Conservation (phyloP, 495 filamentous ascomycete species). For the Hypoxylon perforatum region DNA sequence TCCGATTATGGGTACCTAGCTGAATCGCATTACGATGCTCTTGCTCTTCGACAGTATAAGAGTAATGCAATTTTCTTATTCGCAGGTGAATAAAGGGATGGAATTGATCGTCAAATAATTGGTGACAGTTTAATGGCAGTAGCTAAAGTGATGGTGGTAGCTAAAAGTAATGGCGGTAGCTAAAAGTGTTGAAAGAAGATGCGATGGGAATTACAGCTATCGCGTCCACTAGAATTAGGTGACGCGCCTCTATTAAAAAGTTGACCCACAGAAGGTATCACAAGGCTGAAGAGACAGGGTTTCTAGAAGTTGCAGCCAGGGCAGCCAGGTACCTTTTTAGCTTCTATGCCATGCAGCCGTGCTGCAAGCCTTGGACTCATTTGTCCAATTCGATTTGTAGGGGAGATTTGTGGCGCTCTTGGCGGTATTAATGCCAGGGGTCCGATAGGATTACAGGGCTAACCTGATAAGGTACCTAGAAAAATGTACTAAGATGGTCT, state of each 20-base stretch:
- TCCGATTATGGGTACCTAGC: background rate
- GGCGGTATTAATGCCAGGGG: background rate
- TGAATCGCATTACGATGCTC: constrained; percentile 12
- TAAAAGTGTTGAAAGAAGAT: background rate
- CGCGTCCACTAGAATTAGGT: background rate
- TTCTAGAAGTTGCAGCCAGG: background rate
- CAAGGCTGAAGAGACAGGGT: constrained; percentile 25
- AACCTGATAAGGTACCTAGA: too few relatives aligned
- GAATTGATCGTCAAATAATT: too few relatives aligned
- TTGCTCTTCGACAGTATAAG: background rate
- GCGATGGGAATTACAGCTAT: background rate
- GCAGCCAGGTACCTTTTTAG: too few relatives aligned
- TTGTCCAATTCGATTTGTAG: background rate
- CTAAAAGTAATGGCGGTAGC: background rate
- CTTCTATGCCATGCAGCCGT: background rate
- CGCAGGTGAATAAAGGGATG: background rate
- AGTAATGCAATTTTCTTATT: background rate
- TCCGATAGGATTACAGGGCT: background rate
- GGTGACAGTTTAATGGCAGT: too few relatives aligned
- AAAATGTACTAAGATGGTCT: too few relatives aligned
- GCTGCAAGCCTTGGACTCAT: background rate
- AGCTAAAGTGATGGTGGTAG: background rate
- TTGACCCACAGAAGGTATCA: background rate
- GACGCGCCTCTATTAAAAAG: constrained; percentile 22
- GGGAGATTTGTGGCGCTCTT: background rate